Evolutionary conservation across 495 filamentous ascomycete genomes (phyloP).

Genomic region (Penicillium coffeae): DNA sequence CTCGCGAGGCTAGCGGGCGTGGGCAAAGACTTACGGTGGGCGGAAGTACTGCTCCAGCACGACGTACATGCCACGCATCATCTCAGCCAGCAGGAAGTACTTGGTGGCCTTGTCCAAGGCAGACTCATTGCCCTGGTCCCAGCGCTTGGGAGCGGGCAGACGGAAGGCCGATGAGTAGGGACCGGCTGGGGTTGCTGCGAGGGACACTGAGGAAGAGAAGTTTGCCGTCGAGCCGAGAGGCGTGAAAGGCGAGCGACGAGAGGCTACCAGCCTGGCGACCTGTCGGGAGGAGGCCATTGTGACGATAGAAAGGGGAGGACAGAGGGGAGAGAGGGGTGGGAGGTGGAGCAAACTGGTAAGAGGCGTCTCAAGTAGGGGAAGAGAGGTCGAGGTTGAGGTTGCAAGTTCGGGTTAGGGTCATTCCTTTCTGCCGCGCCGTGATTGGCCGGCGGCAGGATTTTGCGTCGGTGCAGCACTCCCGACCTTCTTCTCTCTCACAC

Average conservation of each 20-base stretch:
- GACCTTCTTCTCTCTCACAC: constrained; percentile 18
- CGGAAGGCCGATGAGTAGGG: constrained; percentile 77
- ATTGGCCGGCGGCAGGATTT: constrained; percentile 46
- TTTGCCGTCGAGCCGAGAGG: constrained; percentile 49
- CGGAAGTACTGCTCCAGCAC: constrained; percentile 97
- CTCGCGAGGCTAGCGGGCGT: neutral
- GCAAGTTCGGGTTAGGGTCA: constrained; percentile 45
- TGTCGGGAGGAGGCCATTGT: constrained; percentile 53
- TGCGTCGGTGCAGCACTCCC: constrained; percentile 31
- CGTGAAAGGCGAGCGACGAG: constrained; percentile 42
- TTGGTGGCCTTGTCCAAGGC: constrained; percentile 78
- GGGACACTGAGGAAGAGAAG: constrained; percentile 59
- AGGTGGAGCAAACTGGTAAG: constrained; percentile 15
- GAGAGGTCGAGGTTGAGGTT: constrained; percentile 25
- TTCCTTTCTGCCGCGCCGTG: constrained; percentile 39
- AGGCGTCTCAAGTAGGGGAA: constrained; percentile 12
- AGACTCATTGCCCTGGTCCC: constrained; percentile 67
- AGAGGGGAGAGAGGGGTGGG: constrained; percentile 14
- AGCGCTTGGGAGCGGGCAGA: constrained; percentile 59
- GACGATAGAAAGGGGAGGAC: constrained; percentile 16
- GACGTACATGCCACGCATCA: constrained; percentile 96
- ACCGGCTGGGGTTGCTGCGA: constrained; percentile 67
- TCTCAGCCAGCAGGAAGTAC: constrained; percentile 92
- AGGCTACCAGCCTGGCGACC: constrained; percentile 50
- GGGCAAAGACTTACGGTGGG: constrained; percentile 71